Evolutionary conservation across 192 early-diverging fungal genomes (phyloP).

Genomic region (Funneliformis geosporum): DNA sequence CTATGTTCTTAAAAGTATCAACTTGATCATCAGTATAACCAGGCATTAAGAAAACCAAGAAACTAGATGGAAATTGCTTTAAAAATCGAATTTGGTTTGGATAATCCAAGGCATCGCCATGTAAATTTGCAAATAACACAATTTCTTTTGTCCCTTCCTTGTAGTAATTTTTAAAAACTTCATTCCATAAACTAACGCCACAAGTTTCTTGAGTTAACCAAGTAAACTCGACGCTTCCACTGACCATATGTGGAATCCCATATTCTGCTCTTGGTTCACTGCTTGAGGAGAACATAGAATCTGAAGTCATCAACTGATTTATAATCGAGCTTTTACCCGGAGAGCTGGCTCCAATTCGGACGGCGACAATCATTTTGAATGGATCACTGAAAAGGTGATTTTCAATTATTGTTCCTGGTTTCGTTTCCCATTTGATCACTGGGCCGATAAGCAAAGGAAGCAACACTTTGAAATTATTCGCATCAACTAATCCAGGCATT

Average conservation of each 20-base stretch:
- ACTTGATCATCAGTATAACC: not conserved
- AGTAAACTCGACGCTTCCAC: constrained; percentile 30
- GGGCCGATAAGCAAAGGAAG: constrained; percentile 19
- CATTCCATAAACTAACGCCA: constrained; percentile 20
- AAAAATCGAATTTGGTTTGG: constrained; percentile 22
- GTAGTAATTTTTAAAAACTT: constrained; percentile 24
- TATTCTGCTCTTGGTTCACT: constrained; percentile 27
- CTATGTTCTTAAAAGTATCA: not conserved
- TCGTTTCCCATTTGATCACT: constrained; percentile 26
- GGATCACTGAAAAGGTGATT: constrained; percentile 26
- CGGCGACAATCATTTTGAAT: constrained; percentile 22
- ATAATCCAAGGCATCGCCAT: constrained; percentile 34
- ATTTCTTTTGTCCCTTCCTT: constrained; percentile 17
- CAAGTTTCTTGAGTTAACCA: constrained; percentile 32
- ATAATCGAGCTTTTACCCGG: constrained; percentile 25
- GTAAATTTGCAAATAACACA: constrained; percentile 32
- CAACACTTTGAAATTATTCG: constrained; percentile 22
- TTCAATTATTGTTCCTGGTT: constrained; percentile 29
- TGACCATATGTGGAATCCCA: constrained; percentile 20
- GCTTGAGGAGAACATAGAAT: constrained; percentile 26
- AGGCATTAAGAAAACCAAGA: constrained; percentile 31
- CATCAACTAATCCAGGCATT: constrained; percentile 24
- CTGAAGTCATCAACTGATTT: constrained; percentile 27
- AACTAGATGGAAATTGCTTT: constrained; percentile 26
- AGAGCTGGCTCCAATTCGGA: constrained; percentile 21